Percentiles rank a stretch among this genome's conserved stretches.
Conservation (phyloP, 2,329 filamentous ascomycete species). For the Amylocarpus encephaloides region DNA sequence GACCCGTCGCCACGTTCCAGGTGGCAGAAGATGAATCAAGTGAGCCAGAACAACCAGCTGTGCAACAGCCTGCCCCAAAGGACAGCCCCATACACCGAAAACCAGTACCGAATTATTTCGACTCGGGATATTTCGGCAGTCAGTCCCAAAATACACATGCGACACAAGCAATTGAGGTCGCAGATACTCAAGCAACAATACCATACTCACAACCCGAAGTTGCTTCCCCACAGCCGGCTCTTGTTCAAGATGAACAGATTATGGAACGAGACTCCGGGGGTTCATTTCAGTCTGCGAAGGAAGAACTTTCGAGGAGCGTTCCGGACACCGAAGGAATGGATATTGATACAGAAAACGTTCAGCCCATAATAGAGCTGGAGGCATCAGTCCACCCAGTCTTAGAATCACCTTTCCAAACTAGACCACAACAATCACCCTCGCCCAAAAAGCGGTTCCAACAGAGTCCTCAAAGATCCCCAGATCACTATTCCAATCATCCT, state of each 20-base stretch:
- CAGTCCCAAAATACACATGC: conserved; percentile 33
- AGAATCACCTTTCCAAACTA: conserved; percentile 21
- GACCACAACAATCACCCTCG: conserved; percentile 11
- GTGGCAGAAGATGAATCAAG: conserved; percentile 47
- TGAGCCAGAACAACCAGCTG: conserved; percentile 6
- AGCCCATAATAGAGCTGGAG: conserved; percentile 3
- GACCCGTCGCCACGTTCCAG: conserved; percentile 44
- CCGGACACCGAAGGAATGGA: conserved; percentile 7
- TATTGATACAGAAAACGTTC: conserved; percentile 4
- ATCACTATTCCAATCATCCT: neutral
- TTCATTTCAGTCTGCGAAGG: conserved; percentile 40
- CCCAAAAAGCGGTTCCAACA: conserved; percentile 21
- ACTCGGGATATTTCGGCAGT: conserved; percentile 69
- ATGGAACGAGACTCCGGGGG: conserved; percentile 22
- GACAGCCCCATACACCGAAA: conserved; percentile 20
- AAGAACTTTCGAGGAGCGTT: conserved; percentile 36
- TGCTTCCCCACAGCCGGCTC: neutral
- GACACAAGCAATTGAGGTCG: conserved; percentile 16
- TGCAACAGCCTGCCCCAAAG: conserved; percentile 3
- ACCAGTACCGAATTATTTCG: conserved; percentile 36
- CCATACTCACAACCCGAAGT: conserved; percentile 10
- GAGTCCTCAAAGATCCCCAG: conserved; percentile 9
- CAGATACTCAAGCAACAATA: conserved; percentile 7
- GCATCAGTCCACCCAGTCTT: conserved; percentile 3
- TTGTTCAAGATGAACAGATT: conserved; percentile 10